These are phyloP conservation scores for Fusarium armeniacum DNA, from an alignment of 2,329 filamentous ascomycete genomes.

Conservation along the genomic window DNA sequence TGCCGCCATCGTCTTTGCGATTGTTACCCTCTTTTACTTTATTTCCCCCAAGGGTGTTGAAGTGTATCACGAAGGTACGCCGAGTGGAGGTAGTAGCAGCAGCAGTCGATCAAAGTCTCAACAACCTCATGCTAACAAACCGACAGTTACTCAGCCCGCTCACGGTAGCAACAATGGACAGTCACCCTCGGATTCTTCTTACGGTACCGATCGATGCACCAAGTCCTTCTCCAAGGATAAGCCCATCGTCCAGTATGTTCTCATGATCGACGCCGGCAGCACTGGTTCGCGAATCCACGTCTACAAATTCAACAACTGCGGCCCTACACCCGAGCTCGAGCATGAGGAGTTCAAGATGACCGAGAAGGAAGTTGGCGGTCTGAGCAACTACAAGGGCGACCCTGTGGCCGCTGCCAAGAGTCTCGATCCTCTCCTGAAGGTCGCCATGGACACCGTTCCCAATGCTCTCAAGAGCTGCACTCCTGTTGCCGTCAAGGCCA, in stretches of 20 bases:
- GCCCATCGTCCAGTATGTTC: constrained; percentile 94
- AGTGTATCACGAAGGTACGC: constrained; percentile 63
- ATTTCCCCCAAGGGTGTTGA: constrained; percentile 71
- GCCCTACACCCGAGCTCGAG: constrained; percentile 93
- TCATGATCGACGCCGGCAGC: constrained; percentile 99
- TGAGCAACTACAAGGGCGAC: constrained; percentile 90
- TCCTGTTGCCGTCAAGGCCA: constrained; percentile 97
- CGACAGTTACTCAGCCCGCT: constrained; percentile 46
- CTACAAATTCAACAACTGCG: constrained; percentile 99
- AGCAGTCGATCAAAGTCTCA: neutral
- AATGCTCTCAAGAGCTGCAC: constrained; percentile 92
- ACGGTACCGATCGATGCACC: constrained; percentile 81
- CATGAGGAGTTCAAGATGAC: constrained; percentile 95
- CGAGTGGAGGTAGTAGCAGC: constrained; percentile 30
- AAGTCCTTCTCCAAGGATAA: constrained; percentile 89
- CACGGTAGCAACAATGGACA: constrained; percentile 60
- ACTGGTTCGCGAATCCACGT: constrained; percentile 98
- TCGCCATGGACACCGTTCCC: constrained; percentile 86
- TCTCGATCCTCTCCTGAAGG: constrained; percentile 87
- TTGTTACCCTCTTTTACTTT: constrained; percentile 74
- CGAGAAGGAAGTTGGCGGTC: constrained; percentile 82
- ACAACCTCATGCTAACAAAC: constrained; percentile 22
- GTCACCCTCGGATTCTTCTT: constrained; percentile 70
- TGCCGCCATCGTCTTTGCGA: constrained; percentile 70
- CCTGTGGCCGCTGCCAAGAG: constrained; percentile 90